phyloP scores from a whole-genome alignment of 1,139 yeast genomes.

The Groenewaldozyma auringiensis region DNA sequence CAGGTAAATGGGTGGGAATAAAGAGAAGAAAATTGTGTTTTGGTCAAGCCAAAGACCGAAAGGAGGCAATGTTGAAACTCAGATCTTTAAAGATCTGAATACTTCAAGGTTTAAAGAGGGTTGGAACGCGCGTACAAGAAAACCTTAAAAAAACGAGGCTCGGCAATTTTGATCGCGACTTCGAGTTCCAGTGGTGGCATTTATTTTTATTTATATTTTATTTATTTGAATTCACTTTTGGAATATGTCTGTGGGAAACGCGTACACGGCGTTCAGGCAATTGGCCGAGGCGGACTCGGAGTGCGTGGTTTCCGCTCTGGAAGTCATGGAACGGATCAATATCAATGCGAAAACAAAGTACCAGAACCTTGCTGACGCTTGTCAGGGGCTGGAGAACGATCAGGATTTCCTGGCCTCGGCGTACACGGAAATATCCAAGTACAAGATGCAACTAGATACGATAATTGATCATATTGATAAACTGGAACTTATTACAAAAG shows the following conservation, averaged over 20 bases:
- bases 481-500: slow-evolving; percentile 42
- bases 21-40: no score
- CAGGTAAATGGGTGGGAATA: no score
- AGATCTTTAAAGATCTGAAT: no score
- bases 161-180: no score
- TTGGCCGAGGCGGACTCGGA: slow-evolving; percentile 31
- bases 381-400: slow-evolving; percentile 23
- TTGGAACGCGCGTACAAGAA: no score
- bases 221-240: no score
- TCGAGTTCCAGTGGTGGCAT: no score
- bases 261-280: slow-evolving; percentile 17
- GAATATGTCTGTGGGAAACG: slow-evolving; percentile 15
- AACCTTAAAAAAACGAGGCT: no score
- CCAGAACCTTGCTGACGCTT: slow-evolving; percentile 23
- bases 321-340: slow-evolving; percentile 29
- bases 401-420: slow-evolving; percentile 15
- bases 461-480: slow-evolving; percentile 39
- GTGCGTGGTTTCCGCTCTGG: slow-evolving; percentile 25
- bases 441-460: slow-evolving; percentile 13
- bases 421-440: slow-evolving; percentile 16
- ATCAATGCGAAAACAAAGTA: slow-evolving; percentile 26
- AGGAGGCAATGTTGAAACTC: no score
- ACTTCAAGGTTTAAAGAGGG: no score
- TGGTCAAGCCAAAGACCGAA: no score
- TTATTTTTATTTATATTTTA: no score